Percentiles rank a stretch among this genome's conserved stretches.
Evolutionary conservation across 2,329 filamentous ascomycete species (phyloP).

Genomic region (Emmonsiellopsis sp.): DNA sequence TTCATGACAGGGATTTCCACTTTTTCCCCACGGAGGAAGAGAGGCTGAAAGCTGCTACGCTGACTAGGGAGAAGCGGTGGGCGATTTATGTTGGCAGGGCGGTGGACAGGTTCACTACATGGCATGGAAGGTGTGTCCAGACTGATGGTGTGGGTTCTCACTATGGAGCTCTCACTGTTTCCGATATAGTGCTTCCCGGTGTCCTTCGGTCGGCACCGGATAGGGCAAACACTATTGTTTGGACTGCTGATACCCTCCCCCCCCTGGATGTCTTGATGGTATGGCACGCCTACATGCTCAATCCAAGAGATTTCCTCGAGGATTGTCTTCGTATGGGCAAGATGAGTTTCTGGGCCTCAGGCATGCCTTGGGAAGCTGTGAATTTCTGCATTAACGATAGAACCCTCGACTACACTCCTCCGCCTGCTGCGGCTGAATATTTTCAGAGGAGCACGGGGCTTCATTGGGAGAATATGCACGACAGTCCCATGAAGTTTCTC

Average conservation of each 20-base stretch:
- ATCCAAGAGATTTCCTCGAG: conserved; percentile 64
- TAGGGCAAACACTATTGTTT: conserved; percentile 19
- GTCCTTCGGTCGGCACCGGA: conserved; percentile 24
- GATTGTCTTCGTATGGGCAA: conserved; percentile 56
- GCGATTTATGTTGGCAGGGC: conserved; percentile 58
- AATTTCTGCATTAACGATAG: conserved; percentile 48
- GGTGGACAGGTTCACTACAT: conserved; percentile 56
- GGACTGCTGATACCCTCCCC: conserved; percentile 40
- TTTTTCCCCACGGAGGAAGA: conserved; percentile 27
- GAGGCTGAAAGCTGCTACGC: conserved; percentile 37
- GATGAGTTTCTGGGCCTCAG: conserved; percentile 49
- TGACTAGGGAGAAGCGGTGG: conserved; percentile 64
- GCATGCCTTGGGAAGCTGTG: conserved; percentile 57
- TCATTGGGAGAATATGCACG: conserved; percentile 52
- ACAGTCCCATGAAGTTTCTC: conserved; percentile 39
- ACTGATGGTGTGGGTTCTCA: conserved; percentile 6
- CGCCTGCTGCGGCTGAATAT: conserved; percentile 30
- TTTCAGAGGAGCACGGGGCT: conserved; percentile 44
- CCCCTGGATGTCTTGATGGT: conserved; percentile 67
- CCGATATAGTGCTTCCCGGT: conserved; percentile 12
- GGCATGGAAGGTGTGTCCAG: conserved; percentile 45
- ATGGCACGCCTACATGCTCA: conserved; percentile 71
- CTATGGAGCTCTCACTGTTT: conserved; percentile 9
- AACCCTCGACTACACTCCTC: conserved; percentile 47
- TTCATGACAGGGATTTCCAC: conserved; percentile 42